Base-by-base conservation (phyloP, 192 early-diverging fungal species). In the Tieghemiomyces parasiticus region DNA sequence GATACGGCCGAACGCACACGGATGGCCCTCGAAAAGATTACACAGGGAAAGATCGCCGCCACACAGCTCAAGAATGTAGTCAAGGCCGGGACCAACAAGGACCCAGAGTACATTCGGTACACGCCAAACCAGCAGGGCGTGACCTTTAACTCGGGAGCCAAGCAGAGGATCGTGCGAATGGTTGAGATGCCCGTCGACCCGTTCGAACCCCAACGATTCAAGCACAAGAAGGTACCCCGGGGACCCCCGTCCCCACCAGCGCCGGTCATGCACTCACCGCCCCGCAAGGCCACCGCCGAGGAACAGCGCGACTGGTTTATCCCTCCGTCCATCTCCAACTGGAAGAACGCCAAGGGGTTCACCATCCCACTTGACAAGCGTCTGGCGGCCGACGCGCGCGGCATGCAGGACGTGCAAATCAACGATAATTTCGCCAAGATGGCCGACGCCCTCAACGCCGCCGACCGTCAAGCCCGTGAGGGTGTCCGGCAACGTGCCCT, bases 291-390 rank as follows among this genome's bases (percentile, higher is more conserved):
- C 8, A 86, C 93, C 1, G 90, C 90, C 2, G 89, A 97, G 60
- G 93, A 99, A 73, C 96, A 97, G 66, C 80, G 81, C 53, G 86
- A 94, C 61, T 99, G 96, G 96, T 77, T 89, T 12, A 92, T 99
- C 53, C 96, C 96, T 46, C 96, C 96, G n/a, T 94, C 89, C 63
- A 95, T 99, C 46, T 90, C 87, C 62, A 99, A 97, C 70, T 99
- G 96, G 96, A 99, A 97, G 76, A 99, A 99, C 75, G 89, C 91
- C 54, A 95, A 99, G 65, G 96, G 96, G 31, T 99, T 91, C 68
- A 99, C 96, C 10, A 97, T 99, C 60, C 91, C 96, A 19, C 74
- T 99, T 42, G 96, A 99, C 72, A 99, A 99, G 71, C 90, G 96
- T 49, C 74, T 99, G 62, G 96, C 96, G 1, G 86, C 91, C 19